Base-by-base conservation (phyloP, 139 green algal genomes). In the Monoraphidium neglectum region DNA sequence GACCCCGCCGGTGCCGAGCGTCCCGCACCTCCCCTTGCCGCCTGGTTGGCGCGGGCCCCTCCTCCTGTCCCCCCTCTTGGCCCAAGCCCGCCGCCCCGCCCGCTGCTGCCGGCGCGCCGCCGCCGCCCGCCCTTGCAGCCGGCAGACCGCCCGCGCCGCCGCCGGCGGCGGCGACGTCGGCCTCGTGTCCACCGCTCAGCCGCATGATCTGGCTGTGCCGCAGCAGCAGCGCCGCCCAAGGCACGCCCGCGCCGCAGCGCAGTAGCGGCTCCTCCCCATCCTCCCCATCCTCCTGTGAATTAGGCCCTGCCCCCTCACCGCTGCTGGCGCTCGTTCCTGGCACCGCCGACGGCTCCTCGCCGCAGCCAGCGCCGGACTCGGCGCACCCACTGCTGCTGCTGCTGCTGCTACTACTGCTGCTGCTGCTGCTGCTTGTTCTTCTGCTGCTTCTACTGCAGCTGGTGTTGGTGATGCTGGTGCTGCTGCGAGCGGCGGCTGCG, bases 341-440 rank as follows among this genome's bases (percentile, higher is more conserved):
- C n/a, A n/a, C n/a, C n/a, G n/a, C n/a, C n/a, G n/a, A n/a, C n/a
- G n/a, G n/a, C n/a, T n/a, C n/a, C n/a, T n/a, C n/a, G n/a, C n/a
- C n/a, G n/a, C n/a, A n/a, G n/a, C n/a, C n/a, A n/a, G n/a, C n/a
- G n/a, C n/a, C n/a, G n/a, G n/a, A n/a, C n/a, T 12, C 1, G 23
- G n/a, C 5, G 23, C 67, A 16, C 40, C n/a, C 15, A 5, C 67
- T 73, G 46, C 37, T 68, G 36, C 56, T 76, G 70, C 70, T 28
- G 68, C 68, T 36, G 49, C 37, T 32, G 51, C 33, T 4, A 28
- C 3, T 21, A 5, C 65, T 56, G 65, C 38, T 28, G 65, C 65
- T 56, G 65, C 26, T 56, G 65, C 37, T 28, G 65, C 35, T 21
- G 33, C 26, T 35, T 24, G 4, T 35, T 33, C 13, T 54, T 15